A percentile compares a stretch with the other conserved stretches of the same genome.
Conservation (phyloP, 208 protist species). For the Trypanosoma lewisi region DNA sequence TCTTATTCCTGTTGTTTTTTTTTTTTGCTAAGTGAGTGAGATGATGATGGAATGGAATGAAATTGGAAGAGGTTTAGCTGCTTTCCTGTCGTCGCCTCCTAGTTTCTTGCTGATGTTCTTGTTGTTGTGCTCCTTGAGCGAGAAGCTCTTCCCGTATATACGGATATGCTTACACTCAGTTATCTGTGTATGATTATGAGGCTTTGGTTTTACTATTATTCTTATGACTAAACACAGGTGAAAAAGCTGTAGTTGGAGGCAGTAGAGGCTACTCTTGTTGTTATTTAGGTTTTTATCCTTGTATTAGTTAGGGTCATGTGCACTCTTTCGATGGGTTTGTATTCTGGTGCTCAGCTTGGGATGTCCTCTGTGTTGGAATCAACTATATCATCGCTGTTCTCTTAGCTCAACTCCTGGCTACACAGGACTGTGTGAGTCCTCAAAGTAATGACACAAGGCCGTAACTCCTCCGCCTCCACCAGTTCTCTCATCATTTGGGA, state of each 20-base stretch:
- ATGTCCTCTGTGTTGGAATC: constrained; percentile 37
- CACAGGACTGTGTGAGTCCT: background rate
- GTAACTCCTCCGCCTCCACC: background rate
- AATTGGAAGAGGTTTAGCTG: too few species aligned
- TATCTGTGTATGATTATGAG: too few species aligned
- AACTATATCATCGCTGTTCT: too few species aligned
- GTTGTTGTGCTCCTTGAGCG: too few species aligned
- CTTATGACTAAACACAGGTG: too few species aligned
- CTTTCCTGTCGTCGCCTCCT: too few species aligned
- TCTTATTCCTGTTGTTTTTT: background rate
- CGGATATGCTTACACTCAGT: too few species aligned
- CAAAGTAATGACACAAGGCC: background rate
- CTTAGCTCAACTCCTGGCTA: too few species aligned
- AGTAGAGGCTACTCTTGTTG: background rate
- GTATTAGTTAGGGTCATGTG: constrained; percentile 18
- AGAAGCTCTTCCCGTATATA: too few species aligned
- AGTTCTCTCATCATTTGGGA: background rate
- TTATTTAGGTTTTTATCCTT: background rate
- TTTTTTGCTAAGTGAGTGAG: background rate
- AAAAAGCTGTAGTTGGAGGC: background rate
- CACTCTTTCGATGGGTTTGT: constrained; percentile 41
- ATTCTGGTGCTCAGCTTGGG: constrained; percentile 39
- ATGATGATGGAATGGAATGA: too few species aligned
- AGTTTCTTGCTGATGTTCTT: too few species aligned
- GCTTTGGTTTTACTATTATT: too few species aligned